Evolutionary conservation across 2,329 filamentous ascomycete species (phyloP).

Genomic region (Golovinomyces cichoracearum): DNA sequence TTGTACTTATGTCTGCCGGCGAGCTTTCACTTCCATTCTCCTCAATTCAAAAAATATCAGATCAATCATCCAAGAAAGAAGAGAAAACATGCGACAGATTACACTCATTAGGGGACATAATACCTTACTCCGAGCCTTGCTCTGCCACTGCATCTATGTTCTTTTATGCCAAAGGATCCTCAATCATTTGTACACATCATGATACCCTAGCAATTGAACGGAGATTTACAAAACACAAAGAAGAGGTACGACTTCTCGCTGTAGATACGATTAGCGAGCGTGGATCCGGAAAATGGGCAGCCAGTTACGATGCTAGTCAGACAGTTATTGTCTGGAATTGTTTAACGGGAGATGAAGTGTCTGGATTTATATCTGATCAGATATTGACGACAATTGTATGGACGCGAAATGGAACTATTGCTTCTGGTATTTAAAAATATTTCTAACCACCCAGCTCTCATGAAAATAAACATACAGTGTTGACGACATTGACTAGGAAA

Average conservation of each 20-base stretch:
- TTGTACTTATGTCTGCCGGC: neutral
- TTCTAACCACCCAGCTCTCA: neutral
- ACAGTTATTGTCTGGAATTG: slow-evolving; percentile 95
- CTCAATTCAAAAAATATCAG: neutral
- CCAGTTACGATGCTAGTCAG: slow-evolving; percentile 76
- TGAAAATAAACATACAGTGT: slow-evolving; percentile 4
- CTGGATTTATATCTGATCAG: slow-evolving; percentile 80
- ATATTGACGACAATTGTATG: slow-evolving; percentile 62
- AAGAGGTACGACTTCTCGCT: slow-evolving; percentile 59
- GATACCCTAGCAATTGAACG: slow-evolving; percentile 76
- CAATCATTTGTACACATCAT: slow-evolving; percentile 70
- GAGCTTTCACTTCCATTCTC: neutral
- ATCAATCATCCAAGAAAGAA: neutral
- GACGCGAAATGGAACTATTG: slow-evolving; percentile 94
- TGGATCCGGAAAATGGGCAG: slow-evolving; percentile 60
- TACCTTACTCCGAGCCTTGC: slow-evolving; percentile 46
- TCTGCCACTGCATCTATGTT: slow-evolving; percentile 79
- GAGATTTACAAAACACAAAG: slow-evolving; percentile 57
- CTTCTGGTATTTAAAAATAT: slow-evolving; percentile 45
- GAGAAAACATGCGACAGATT: neutral
- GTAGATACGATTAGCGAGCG: slow-evolving; percentile 80
- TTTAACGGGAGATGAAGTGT: slow-evolving; percentile 68
- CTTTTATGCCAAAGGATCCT: slow-evolving; percentile 60
- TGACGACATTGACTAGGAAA: slow-evolving; percentile 38
- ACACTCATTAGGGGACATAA: neutral